Evolutionary conservation across 140 eudicot genomes (phyloP).

Genomic region (Erigeron philadelphicus): DNA sequence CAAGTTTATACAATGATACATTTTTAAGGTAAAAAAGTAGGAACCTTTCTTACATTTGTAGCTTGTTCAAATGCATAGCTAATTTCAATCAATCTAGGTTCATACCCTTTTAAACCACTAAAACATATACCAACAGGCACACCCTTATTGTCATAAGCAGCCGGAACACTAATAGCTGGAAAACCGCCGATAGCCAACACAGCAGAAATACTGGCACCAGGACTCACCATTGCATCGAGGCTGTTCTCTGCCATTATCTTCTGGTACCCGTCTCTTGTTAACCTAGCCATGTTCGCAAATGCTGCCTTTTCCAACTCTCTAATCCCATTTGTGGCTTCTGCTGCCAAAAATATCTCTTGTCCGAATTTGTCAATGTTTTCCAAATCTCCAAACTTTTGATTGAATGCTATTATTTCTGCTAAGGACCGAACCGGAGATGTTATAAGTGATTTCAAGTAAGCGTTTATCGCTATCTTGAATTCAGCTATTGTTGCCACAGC

Average conservation of each 20-base stretch:
- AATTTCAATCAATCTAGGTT: conserved; percentile 55
- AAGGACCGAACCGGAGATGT: conserved; percentile 56
- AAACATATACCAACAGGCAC: conserved; percentile 60
- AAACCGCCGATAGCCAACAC: conserved; percentile 70
- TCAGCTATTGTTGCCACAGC: conserved; percentile 39
- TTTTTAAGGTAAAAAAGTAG: conserved; percentile 34
- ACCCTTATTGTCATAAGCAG: conserved; percentile 48
- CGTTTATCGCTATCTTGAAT: conserved; percentile 52
- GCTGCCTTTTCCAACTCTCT: conserved; percentile 39
- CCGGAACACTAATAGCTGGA: conserved; percentile 78
- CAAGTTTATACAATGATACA: neutral
- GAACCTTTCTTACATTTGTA: conserved; percentile 50
- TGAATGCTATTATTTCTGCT: conserved; percentile 62
- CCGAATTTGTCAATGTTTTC: conserved; percentile 50
- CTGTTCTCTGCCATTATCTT: conserved; percentile 43
- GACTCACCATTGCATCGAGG: conserved; percentile 59
- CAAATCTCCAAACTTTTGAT: conserved; percentile 38
- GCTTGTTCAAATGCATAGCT: conserved; percentile 74
- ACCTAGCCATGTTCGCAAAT: conserved; percentile 29
- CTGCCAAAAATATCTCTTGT: conserved; percentile 49
- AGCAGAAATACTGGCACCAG: conserved; percentile 31
- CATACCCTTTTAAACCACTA: conserved; percentile 60
- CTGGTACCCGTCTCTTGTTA: conserved; percentile 44
- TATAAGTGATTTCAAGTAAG: conserved; percentile 48
- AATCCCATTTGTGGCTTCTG: conserved; percentile 59